A percentile compares a stretch with the other conserved stretches of the same genome.
Evolutionary conservation across 176 grass and related monocot genomes (phyloP).

Genomic region (Lolium multiflorum): DNA sequence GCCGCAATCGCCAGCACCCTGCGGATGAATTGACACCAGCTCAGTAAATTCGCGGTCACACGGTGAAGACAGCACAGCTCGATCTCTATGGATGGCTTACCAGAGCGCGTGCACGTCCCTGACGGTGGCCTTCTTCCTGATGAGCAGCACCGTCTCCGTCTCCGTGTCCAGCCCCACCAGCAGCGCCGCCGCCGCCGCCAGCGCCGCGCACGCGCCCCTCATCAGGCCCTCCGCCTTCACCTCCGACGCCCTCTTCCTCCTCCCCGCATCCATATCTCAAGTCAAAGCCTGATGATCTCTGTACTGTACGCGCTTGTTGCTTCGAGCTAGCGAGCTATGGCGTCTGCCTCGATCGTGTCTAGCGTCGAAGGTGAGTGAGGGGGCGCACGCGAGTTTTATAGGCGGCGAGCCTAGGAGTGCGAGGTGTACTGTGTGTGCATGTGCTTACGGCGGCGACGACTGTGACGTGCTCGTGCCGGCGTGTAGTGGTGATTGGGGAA

Average conservation of each 20-base stretch:
- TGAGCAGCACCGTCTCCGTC: conserved; percentile 71
- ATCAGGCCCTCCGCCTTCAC: conserved; percentile 60
- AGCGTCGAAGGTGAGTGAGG: neutral
- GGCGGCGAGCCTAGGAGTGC: too few relatives aligned
- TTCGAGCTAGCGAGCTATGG: neutral
- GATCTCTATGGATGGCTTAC: conserved; percentile 11
- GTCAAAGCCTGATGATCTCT: neutral
- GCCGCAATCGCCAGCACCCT: conserved; percentile 56
- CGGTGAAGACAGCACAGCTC: too few relatives aligned
- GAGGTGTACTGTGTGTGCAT: too few relatives aligned
- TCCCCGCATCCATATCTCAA: neutral
- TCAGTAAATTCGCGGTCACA: too few relatives aligned
- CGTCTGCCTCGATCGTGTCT: neutral
- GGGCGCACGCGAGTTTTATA: too few relatives aligned
- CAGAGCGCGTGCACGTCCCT: conserved; percentile 82
- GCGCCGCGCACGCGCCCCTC: conserved; percentile 50
- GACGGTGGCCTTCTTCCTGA: conserved; percentile 63
- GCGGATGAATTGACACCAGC: neutral
- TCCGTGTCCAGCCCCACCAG: conserved; percentile 72
- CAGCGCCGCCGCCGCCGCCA: conserved; percentile 65
- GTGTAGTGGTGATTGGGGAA: too few relatives aligned
- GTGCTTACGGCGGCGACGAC: too few relatives aligned
- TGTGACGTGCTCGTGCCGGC: too few relatives aligned
- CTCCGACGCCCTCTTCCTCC: conserved; percentile 20
- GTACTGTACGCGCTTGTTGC: too few relatives aligned